These are phyloP conservation scores for Raffaelea arxii DNA, from an alignment of 2,329 filamentous ascomycete species.

Conservation along the genomic window DNA sequence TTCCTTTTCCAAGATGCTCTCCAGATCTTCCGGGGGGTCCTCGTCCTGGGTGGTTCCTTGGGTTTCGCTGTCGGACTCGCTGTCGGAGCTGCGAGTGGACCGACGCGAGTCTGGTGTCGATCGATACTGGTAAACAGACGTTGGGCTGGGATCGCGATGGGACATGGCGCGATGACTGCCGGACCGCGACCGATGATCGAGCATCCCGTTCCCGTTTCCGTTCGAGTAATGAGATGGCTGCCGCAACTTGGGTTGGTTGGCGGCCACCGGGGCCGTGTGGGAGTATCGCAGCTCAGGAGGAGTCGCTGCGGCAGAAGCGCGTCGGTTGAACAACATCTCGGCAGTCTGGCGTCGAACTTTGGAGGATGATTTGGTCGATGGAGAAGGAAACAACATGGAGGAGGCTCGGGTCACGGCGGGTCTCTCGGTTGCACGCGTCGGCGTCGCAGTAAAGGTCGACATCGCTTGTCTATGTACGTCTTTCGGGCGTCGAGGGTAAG, in stretches of 20 bases:
- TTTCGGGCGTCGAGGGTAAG: slow-evolving; percentile 18
- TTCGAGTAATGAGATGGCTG: too few relatives aligned
- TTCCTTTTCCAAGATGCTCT: slow-evolving; percentile 2
- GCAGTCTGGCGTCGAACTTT: too few relatives aligned
- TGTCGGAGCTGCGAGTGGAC: slow-evolving; percentile 25
- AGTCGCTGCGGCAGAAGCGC: slow-evolving; percentile 10
- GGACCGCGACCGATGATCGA: slow-evolving; percentile 17
- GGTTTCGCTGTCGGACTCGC: slow-evolving; percentile 29
- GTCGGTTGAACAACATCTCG: slow-evolving; percentile 7
- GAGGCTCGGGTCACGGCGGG: slow-evolving; percentile 11
- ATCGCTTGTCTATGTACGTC: slow-evolving; percentile 16
- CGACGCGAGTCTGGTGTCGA: slow-evolving; percentile 27
- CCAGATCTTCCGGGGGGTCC: slow-evolving; percentile 11
- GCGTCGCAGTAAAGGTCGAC: slow-evolving; percentile 12
- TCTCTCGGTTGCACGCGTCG: slow-evolving; percentile 8
- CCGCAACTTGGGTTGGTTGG: too few relatives aligned
- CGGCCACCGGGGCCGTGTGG: too few relatives aligned
- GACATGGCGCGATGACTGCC: slow-evolving; percentile 19
- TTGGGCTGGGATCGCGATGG: slow-evolving; percentile 21
- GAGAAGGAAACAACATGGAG: slow-evolving; percentile 14
- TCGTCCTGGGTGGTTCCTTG: slow-evolving; percentile 23
- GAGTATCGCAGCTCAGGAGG: too few relatives aligned
- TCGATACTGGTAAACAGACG: slow-evolving; percentile 24
- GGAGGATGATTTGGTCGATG: neutral
- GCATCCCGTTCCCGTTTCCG: too few relatives aligned